Evolutionary conservation across 176 grass and related monocot species (phyloP).

Genomic region (bread wheat (Triticum aestivum)): DNA sequence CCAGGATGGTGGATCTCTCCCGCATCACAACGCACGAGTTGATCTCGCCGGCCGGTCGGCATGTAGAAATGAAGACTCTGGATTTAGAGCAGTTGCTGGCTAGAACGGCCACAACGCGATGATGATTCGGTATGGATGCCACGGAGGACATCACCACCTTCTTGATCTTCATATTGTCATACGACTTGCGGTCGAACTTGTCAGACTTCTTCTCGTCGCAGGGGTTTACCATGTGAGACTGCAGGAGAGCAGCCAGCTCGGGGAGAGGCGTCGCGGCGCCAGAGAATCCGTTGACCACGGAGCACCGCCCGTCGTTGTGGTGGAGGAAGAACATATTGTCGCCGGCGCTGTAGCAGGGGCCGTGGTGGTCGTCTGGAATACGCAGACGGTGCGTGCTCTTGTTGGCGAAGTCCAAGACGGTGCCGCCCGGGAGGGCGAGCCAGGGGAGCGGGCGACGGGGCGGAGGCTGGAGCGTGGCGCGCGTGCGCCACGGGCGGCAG

Average conservation of each 20-base stretch:
- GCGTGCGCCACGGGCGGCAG: neutral
- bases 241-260: constrained; percentile 1
- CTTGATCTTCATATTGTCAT: neutral
- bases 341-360: neutral
- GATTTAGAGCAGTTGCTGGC: neutral
- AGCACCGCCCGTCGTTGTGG: neutral
- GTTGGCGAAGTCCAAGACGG: neutral
- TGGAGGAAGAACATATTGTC: neutral
- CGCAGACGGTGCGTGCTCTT: neutral
- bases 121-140: neutral
- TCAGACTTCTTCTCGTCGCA: neutral
- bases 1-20: neutral
- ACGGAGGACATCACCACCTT: neutral
- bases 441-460: neutral
- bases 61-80: neutral
- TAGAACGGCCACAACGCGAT: neutral
- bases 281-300: neutral
- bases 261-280: neutral
- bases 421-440: neutral
- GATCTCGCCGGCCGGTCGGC: neutral
- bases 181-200: neutral
- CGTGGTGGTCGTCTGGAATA: neutral
- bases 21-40: neutral
- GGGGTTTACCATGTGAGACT: neutral
- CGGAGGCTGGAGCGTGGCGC: neutral